Evolutionary conservation across 2,329 filamentous ascomycete species (phyloP), one percentile per base, ranked within the genome.

Genomic region (Davidsoniella eucalypti): DNA sequence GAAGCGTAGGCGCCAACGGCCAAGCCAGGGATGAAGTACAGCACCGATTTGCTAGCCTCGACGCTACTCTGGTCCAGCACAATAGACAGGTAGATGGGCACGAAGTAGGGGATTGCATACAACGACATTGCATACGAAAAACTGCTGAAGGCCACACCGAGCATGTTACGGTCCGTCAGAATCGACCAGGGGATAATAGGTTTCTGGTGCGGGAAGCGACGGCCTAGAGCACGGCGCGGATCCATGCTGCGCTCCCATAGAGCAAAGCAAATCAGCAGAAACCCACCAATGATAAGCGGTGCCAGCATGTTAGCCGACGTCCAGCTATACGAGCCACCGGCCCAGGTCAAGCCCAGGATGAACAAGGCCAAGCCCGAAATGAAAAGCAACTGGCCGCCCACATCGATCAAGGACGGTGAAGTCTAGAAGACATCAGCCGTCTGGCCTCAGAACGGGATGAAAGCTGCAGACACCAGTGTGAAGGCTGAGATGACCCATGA

Each of bases 401-500:
- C 60, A 55, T 81, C 77, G 26, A 80, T 61, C 4, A 21, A 21
- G 1, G 17, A 23, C 7, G 6, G 17, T n/a, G 40, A 12, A 21
- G 8, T 10, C 17, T 59, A 4, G 58, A 54, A 0, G 58, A 54
- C 69, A 55, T 84, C 76, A 14, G 76, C 71, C 42, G 79, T 67
- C 56, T 82, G 78, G 1, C 74, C 76, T 64, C 78, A 82, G 48
- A 75, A 72, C 3, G 79, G 79, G 7, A 83, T 77, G 55, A 82
- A 83, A 1, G 78, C 73, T 1, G 80, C 78, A 0, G 76, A 75
- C 0, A 78, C 80, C 12, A 85, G 65, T 48, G 78, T 83, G 61
- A 82, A 84, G 5, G 78, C 69, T 0, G 80, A 79, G 16, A 83
- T 73, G 57, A 85, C 80, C 78, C 78, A 83, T 58, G 80, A 82